Evolutionary conservation across 257 asterid species (phyloP).

Genomic region (Parsonsia alboflavescens): DNA sequence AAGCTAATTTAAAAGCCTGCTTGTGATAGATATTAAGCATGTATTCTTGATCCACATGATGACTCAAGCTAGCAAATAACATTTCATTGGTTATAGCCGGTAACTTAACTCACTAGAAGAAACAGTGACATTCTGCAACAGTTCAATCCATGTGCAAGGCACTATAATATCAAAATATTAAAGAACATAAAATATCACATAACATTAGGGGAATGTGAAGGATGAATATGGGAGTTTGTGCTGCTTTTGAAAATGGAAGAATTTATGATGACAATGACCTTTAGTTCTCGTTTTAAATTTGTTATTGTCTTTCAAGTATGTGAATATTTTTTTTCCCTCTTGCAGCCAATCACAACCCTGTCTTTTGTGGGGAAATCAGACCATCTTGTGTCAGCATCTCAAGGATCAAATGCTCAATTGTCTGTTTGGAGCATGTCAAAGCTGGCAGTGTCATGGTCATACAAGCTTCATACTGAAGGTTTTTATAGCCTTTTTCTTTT

Average conservation of each 20-base stretch:
- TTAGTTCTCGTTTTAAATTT: neutral
- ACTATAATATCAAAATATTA: neutral
- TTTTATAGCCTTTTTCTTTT: conserved; percentile 11
- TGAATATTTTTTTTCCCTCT: conserved; percentile 10
- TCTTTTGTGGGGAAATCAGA: conserved; percentile 77
- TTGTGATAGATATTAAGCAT: neutral
- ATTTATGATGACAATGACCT: neutral
- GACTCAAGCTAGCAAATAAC: neutral
- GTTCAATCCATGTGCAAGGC: neutral
- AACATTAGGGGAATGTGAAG: neutral
- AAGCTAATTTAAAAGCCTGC: neutral
- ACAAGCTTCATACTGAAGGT: conserved; percentile 79
- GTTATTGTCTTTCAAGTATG: conserved; percentile 11
- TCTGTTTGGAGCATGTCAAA: conserved; percentile 73
- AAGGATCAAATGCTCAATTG: conserved; percentile 59
- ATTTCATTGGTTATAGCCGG: neutral
- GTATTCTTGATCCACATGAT: neutral
- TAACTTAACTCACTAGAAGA: neutral
- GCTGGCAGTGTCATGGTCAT: conserved; percentile 62
- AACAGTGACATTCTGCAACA: neutral
- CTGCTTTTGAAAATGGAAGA: neutral
- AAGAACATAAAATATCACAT: neutral
- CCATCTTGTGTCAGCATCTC: conserved; percentile 73
- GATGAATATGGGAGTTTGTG: neutral
- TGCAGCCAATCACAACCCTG: conserved; percentile 61